Conservation (phyloP, 2,329 filamentous ascomycete genomes). For the Pseudogymnoascus sp. region DNA sequence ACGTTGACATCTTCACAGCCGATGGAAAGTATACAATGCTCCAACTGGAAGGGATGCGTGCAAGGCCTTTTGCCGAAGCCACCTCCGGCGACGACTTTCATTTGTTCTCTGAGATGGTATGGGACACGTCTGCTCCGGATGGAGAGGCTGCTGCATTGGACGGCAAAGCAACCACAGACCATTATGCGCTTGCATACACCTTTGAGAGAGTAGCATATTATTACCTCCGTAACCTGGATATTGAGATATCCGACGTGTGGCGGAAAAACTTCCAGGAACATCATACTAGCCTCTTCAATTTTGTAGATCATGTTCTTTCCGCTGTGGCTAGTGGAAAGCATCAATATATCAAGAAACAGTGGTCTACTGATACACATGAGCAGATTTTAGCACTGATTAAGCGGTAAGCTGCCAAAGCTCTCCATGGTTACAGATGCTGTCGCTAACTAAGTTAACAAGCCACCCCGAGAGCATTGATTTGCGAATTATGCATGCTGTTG, state of each 20-base stretch:
- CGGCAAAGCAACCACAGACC: background rate
- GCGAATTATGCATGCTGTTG: constrained; percentile 1
- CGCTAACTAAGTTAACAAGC: background rate
- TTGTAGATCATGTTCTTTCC: background rate
- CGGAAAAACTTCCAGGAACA: background rate
- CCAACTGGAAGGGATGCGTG: background rate
- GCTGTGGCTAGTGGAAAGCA: constrained; percentile 7
- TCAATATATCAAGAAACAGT: constrained; percentile 5
- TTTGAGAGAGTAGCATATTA: constrained; percentile 1
- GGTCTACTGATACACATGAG: constrained; percentile 8
- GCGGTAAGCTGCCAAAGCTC: background rate
- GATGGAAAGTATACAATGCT: background rate
- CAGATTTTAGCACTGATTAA: background rate
- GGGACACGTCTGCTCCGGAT: background rate
- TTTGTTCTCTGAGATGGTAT: background rate
- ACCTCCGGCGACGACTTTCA: background rate
- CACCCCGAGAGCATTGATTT: constrained; percentile 3
- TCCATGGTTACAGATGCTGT: background rate
- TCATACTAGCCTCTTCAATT: background rate
- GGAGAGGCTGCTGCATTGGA: background rate
- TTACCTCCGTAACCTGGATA: background rate
- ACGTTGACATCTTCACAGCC: constrained; percentile 20
- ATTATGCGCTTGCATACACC: background rate
- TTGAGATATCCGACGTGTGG: background rate
- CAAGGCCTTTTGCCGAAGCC: background rate